These are phyloP conservation scores for Cardamine resedifolia DNA, from an alignment of 345 rosid genomes.

Conservation along the genomic window DNA sequence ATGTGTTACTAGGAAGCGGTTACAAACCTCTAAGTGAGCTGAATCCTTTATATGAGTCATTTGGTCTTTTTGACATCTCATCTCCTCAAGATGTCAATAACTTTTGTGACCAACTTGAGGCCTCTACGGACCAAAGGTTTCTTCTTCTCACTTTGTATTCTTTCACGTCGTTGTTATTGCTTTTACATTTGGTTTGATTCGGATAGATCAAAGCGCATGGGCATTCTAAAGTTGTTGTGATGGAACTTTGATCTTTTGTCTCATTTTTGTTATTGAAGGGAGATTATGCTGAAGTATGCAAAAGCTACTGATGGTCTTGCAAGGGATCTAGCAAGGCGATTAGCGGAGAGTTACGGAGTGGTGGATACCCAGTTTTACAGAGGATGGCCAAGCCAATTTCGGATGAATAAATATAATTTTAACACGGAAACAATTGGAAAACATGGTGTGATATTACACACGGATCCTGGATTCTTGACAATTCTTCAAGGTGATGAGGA, in stretches of 20 bases:
- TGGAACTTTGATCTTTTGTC: background rate
- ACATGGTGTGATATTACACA: constrained; percentile 55
- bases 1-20: constrained; percentile 64
- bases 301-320: constrained; percentile 52
- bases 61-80: constrained; percentile 70
- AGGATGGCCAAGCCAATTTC: constrained; percentile 67
- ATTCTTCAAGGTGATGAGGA: constrained; percentile 55
- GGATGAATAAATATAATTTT: constrained; percentile 58
- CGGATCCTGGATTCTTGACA: constrained; percentile 6
- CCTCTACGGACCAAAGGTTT: constrained; percentile 65
- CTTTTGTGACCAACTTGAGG: constrained; percentile 66
- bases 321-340: constrained; percentile 10
- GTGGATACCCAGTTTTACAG: constrained; percentile 35
- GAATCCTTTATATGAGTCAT: constrained; percentile 75
- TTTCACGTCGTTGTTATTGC: no score
- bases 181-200: no score
- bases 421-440: constrained; percentile 57
- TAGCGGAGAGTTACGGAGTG: constrained; percentile 45
- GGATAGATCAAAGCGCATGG: no score
- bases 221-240: background rate
- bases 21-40: constrained; percentile 47
- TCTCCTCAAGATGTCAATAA: constrained; percentile 49
- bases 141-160: background rate
- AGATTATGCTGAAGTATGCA: constrained; percentile 53
- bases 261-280: constrained; percentile 38